A percentile compares a stretch with the other conserved stretches of the same genome.
phyloP scores from a whole-genome alignment of 768 basidiomycete genomes.

The Clavaria fumosa region DNA sequence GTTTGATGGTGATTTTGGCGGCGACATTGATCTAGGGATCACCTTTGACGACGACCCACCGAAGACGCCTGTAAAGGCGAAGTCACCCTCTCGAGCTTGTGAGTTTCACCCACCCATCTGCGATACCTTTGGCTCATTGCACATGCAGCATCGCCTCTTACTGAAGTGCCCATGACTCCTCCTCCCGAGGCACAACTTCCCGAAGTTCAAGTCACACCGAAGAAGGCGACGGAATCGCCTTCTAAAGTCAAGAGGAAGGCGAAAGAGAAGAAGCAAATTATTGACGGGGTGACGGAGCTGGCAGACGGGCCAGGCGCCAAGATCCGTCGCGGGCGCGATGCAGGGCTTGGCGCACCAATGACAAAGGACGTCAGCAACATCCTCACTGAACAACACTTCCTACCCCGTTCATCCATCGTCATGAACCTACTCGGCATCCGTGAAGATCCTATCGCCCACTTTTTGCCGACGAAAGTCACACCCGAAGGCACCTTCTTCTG shows the following conservation, averaged over 20 bases:
- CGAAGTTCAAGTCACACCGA: slow-evolving; percentile 32
- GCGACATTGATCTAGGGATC: slow-evolving; percentile 49
- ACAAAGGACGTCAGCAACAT: slow-evolving; percentile 50
- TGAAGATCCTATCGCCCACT: slow-evolving; percentile 70
- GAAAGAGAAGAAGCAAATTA: slow-evolving; percentile 75
- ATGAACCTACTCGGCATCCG: slow-evolving; percentile 80
- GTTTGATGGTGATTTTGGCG: slow-evolving; percentile 35
- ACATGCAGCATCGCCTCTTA: slow-evolving; percentile 53
- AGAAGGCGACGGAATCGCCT: slow-evolving; percentile 27
- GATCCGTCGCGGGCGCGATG: slow-evolving; percentile 38
- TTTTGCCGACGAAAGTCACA: slow-evolving; percentile 68
- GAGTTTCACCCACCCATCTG: slow-evolving; percentile 14
- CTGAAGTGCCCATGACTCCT: slow-evolving; percentile 63
- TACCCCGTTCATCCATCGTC: slow-evolving; percentile 72
- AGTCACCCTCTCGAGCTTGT: slow-evolving; percentile 57
- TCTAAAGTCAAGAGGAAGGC: slow-evolving; percentile 32
- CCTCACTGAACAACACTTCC: slow-evolving; percentile 65
- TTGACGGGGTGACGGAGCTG: slow-evolving; percentile 83
- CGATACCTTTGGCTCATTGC: neutral
- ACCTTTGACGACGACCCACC: slow-evolving; percentile 45
- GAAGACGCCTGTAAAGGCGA: slow-evolving; percentile 43
- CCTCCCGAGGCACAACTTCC: slow-evolving; percentile 52
- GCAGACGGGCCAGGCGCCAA: slow-evolving; percentile 42
- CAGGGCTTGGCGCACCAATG: slow-evolving; percentile 37
- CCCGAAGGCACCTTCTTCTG: slow-evolving; percentile 63